Evolutionary conservation across 1,284 basidiomycete genomes (phyloP).

Genomic region (Flammula alnicola): DNA sequence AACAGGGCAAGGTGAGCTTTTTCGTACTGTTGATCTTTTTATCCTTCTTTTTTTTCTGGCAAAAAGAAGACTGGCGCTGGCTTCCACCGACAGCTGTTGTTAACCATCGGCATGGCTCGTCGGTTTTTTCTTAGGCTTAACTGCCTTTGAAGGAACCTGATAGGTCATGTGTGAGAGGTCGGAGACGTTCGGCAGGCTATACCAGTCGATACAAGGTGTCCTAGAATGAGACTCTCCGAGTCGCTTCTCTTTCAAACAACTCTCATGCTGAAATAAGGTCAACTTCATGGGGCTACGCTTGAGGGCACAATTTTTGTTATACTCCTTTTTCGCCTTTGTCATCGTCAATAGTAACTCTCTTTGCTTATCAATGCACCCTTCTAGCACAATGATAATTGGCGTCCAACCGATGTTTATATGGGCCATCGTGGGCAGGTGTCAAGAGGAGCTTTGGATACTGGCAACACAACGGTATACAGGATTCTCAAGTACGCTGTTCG

Average conservation of each 20-base stretch:
- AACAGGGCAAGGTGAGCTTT: slow-evolving; percentile 64
- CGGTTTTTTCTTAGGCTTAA: slow-evolving; percentile 18
- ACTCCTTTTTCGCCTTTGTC: slow-evolving; percentile 19
- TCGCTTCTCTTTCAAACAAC: slow-evolving; percentile 69
- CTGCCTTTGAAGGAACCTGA: slow-evolving; percentile 15
- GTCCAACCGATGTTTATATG: slow-evolving; percentile 76
- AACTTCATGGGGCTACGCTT: slow-evolving; percentile 83
- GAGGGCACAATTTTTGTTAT: slow-evolving; percentile 60
- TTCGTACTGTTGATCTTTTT: slow-evolving; percentile 14
- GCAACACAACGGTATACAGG: slow-evolving; percentile 55
- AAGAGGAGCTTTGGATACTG: slow-evolving; percentile 48
- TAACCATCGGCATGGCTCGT: slow-evolving; percentile 16
- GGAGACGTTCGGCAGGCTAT: slow-evolving; percentile 42
- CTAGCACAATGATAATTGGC: slow-evolving; percentile 66
- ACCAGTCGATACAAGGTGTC: slow-evolving; percentile 90
- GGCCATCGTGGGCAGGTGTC: slow-evolving; percentile 76
- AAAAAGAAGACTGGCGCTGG: slow-evolving; percentile 91
- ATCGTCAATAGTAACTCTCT: slow-evolving; percentile 17
- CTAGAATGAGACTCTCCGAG: slow-evolving; percentile 61
- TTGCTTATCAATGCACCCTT: slow-evolving; percentile 14
- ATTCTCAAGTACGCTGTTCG: slow-evolving; percentile 84
- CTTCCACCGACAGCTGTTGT: slow-evolving; percentile 64
- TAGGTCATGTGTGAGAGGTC: slow-evolving; percentile 32
- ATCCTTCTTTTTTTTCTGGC: slow-evolving; percentile 37
- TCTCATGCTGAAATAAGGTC: slow-evolving; percentile 68